Conservation (phyloP, 139 green algal genomes). For the Axilococcus clingmanii region DNA sequence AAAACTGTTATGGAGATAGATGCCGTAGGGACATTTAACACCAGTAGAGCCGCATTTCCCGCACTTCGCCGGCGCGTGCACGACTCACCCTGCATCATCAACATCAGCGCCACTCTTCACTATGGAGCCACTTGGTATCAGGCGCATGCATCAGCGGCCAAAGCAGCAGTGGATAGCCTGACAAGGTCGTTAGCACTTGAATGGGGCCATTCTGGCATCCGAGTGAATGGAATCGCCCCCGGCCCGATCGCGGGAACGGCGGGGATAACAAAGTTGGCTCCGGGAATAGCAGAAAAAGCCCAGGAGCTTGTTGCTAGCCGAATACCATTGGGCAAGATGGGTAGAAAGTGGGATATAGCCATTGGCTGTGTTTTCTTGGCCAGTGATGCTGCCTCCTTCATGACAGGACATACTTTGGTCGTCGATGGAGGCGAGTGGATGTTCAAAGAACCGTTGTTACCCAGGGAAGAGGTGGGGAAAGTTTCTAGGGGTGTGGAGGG, state of each 20-base stretch:
- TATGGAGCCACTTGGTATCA: conserved; percentile 94
- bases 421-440: conserved; percentile 81
- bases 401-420: conserved; percentile 66
- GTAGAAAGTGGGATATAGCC: conserved; percentile 78
- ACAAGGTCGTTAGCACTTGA: conserved; percentile 85
- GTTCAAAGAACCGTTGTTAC: conserved; percentile 45
- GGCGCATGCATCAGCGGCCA: conserved; percentile 74
- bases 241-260: conserved; percentile 82
- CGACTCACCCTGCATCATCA: conserved; percentile 56
- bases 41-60: conserved; percentile 51
- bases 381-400: conserved; percentile 36
- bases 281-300: conserved; percentile 31
- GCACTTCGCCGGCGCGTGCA: conserved; percentile 27
- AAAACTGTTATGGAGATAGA: conserved; percentile 95
- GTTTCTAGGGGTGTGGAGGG: conserved; percentile 53
- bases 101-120: conserved; percentile 93
- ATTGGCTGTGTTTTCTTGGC: conserved; percentile 72
- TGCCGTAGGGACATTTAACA: conserved; percentile 81
- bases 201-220: conserved; percentile 78
- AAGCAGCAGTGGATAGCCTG: conserved; percentile 84
- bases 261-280: conserved; percentile 83
- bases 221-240: conserved; percentile 80
- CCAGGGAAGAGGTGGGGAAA: conserved; percentile 33
- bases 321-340: conserved; percentile 71
- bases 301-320: conserved; percentile 23